Evolutionary conservation across 1,139 yeast species (phyloP).

Genomic region (Geotrichum citri-aurantii): DNA sequence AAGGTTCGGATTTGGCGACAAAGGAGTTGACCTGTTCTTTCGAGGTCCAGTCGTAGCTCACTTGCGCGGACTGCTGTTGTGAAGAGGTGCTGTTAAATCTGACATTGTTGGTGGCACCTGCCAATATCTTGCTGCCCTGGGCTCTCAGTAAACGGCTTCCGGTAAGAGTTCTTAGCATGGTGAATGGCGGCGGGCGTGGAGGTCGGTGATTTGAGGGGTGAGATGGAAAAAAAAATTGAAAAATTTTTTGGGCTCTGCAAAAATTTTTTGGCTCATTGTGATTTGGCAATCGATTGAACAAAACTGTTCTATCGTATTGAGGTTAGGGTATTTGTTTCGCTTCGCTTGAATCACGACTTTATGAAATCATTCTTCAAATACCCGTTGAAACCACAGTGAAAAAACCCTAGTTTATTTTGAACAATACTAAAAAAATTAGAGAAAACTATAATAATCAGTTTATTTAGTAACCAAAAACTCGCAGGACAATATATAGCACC

Average conservation of each 20-base stretch:
- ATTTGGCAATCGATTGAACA: neutral
- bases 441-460: no score
- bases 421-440: no score
- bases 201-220: neutral
- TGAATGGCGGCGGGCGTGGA: neutral
- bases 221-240: neutral
- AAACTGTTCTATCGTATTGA: neutral
- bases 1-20: slow-evolving; percentile 5
- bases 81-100: slow-evolving; percentile 1
- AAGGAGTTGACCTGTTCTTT: neutral
- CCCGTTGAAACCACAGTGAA: no score
- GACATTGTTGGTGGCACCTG: neutral
- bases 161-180: slow-evolving; percentile 8
- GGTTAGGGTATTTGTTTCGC: neutral
- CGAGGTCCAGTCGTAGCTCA: slow-evolving; percentile 14
- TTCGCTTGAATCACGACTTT: neutral
- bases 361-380: no score
- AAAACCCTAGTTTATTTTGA: no score
- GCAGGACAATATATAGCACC: slow-evolving; percentile 28
- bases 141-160: slow-evolving; percentile 6
- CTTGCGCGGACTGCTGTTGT: slow-evolving; percentile 1
- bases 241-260: neutral
- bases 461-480: slow-evolving; percentile 28
- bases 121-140: slow-evolving; percentile 4
- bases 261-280: neutral